Evolutionary conservation across 768 basidiomycete species (phyloP), one percentile per base, ranked within the genome.

Genomic region (Kwoniella bestiolae): DNA sequence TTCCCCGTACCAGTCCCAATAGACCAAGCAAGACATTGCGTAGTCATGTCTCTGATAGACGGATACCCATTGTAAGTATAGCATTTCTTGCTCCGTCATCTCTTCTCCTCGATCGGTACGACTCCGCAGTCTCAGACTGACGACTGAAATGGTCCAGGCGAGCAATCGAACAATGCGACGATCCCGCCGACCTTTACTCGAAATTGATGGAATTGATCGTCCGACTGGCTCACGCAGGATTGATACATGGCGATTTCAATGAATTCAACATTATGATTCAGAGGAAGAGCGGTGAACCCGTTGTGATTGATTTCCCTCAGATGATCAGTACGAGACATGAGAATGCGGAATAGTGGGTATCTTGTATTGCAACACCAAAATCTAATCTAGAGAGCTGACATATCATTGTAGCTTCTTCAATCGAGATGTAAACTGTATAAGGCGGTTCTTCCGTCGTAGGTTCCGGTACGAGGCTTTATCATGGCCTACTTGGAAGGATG

Each of bases 181-280:
- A 90, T 2, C 94, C 95, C 0, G 92, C 92, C 44, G 90, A 89
- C 68, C 85, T 98, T 23, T 98, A 97, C 82, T 94, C 94, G 0
- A 83, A 84, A 18, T 84, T 98, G 49, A 98, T 98, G 96, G 92
- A 93, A 79, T 84, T 97, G 66, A 93, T 98, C 77, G 92, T 97
- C 63, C 91, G 93, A 58, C 90, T 98, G 75, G 94, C 95, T 5
- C 88, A 87, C 38, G 88, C 90, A 16, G 96, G 96, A 5, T 86
- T 99, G n/a, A 98, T 99, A 56, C 96, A 99, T 75, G 94, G 96
- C 45, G 96, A 99, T 74, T 99, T 91, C 83, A 99, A 99, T 82
- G 96, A 99, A 78, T 99, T 98, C 84, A 98, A 99, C 81, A 94
- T 99, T 70, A 87, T 99, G 67, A 93, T 99, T 72, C 86, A 86